Evolutionary conservation across 306 rosid genomes (phyloP).

Genomic region (Cicer bijugum): DNA sequence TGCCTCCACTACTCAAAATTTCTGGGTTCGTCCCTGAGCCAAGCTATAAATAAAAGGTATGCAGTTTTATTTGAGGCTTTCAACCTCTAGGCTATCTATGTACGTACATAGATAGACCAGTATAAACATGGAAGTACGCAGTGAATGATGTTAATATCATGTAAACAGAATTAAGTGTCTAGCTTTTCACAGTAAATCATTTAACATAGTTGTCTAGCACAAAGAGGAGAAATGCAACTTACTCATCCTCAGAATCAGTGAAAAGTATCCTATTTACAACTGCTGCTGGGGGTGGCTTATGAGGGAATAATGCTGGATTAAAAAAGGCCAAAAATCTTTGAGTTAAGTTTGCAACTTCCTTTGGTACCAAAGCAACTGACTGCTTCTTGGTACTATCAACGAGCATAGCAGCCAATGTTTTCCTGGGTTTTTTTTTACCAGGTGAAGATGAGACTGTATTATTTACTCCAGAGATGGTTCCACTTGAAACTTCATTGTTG

Average conservation of each 20-base stretch:
- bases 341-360: slow-evolving; percentile 75
- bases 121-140: not conserved
- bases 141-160: not conserved
- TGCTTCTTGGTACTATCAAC: slow-evolving; percentile 92
- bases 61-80: slow-evolving; percentile 2
- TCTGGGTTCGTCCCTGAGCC: too few relatives aligned
- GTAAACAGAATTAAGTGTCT: slow-evolving; percentile 31
- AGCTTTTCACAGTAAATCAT: slow-evolving; percentile 33
- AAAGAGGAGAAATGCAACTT: slow-evolving; percentile 54
- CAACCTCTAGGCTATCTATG: slow-evolving; percentile 19
- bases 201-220: slow-evolving; percentile 30
- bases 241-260: slow-evolving; percentile 97
- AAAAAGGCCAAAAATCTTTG: slow-evolving; percentile 72
- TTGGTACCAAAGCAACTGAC: slow-evolving; percentile 84
- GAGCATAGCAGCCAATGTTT: slow-evolving; percentile 84
- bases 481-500: slow-evolving; percentile 51
- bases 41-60: too few relatives aligned
- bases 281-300: slow-evolving; percentile 78
- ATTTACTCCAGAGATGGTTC: slow-evolving; percentile 48
- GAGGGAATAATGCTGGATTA: slow-evolving; percentile 88
- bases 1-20: too few relatives aligned
- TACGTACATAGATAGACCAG: not conserved
- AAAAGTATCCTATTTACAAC: slow-evolving; percentile 80
- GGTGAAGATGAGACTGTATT: slow-evolving; percentile 51
- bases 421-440: slow-evolving; percentile 68